Evolutionary conservation across 1,284 basidiomycete species (phyloP).

Genomic region (Cerioporus squamosus): DNA sequence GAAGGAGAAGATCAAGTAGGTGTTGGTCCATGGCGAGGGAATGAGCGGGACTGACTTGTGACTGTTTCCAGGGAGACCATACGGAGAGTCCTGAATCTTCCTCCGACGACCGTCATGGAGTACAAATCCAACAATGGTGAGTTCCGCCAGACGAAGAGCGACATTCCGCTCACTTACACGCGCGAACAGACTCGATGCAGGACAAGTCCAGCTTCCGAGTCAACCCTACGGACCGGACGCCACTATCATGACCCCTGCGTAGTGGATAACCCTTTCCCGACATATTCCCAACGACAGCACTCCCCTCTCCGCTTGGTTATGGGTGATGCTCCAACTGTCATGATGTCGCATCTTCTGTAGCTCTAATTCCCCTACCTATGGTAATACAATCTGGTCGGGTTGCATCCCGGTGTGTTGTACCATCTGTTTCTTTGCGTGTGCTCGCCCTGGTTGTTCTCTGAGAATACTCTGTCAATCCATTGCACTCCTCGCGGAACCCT

Average conservation of each 20-base stretch:
- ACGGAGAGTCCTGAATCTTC: conserved; percentile 66
- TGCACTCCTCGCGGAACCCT: too few relatives aligned
- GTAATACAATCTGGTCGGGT: conserved; percentile 17
- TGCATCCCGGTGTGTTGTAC: conserved; percentile 12
- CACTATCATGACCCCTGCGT: conserved; percentile 38
- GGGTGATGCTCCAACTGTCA: neutral
- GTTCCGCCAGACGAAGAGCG: neutral
- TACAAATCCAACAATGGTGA: conserved; percentile 86
- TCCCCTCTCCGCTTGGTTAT: neutral
- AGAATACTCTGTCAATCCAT: too few relatives aligned
- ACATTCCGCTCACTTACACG: neutral
- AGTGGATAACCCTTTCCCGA: neutral
- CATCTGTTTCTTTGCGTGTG: neutral
- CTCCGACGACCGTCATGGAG: conserved; percentile 76
- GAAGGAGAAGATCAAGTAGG: conserved; percentile 75
- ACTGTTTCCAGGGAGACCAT: conserved; percentile 64
- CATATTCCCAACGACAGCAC: neutral
- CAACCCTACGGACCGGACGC: conserved; percentile 52
- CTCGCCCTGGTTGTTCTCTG: neutral
- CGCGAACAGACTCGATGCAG: conserved; percentile 72
- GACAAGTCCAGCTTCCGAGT: conserved; percentile 82
- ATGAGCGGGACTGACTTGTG: neutral
- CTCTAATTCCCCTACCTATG: conserved; percentile 15
- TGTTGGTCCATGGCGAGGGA: conserved; percentile 3
- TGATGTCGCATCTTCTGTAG: conserved; percentile 23